These are phyloP conservation scores for barrel medic (Medicago truncatula) DNA, from an alignment of 306 rosid species.

Conservation along the genomic window MtrunA17r5.0-ANR NC_053042.1:2689501-2690000, in stretches of 20 bases:
- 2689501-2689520: slow-evolving; percentile 23
- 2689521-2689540: neutral
- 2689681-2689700: slow-evolving; percentile 30
- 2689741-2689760: slow-evolving; percentile 8
- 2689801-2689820: slow-evolving; percentile 93
- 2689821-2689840: slow-evolving; percentile 99
- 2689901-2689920: slow-evolving; percentile 20
- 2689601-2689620: slow-evolving; percentile 7
- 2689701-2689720: slow-evolving; percentile 11
- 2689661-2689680: slow-evolving; percentile 7
- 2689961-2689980: slow-evolving; percentile 11
- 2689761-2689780: slow-evolving; percentile 38
- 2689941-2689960: slow-evolving; percentile 7
- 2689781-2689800: slow-evolving; percentile 37
- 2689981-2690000: slow-evolving; percentile 15
- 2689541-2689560: slow-evolving; percentile 17
- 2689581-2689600: slow-evolving; percentile 25
- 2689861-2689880: slow-evolving; percentile 47
- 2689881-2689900: slow-evolving; percentile 17
- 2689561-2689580: slow-evolving; percentile 28
- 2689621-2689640: neutral
- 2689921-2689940: slow-evolving; percentile 1
- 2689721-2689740: slow-evolving; percentile 7
- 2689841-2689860: slow-evolving; percentile 97
- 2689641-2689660: neutral